These are phyloP conservation scores for Trichoderma koningiopsis DNA, from an alignment of 2,329 filamentous ascomycete species.

Conservation along the genomic window DNA sequence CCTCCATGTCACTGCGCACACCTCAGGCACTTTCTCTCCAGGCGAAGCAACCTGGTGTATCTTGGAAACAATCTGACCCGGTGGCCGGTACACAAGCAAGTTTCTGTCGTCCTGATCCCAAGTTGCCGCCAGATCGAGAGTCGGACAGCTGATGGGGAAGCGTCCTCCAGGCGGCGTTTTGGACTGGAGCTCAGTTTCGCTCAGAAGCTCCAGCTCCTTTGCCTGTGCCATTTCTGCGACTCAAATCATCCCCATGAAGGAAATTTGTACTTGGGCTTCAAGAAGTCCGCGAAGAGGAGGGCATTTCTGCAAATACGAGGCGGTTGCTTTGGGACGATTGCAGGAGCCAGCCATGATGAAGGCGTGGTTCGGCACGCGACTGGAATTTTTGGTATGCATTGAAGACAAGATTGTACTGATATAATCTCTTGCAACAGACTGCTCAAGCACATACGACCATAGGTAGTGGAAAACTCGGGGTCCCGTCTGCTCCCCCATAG, in stretches of 20 bases:
- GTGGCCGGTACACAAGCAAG: constrained; percentile 76
- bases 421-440: not conserved
- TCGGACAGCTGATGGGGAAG: constrained; percentile 75
- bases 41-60: constrained; percentile 49
- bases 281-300: not conserved
- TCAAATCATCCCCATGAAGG: not conserved
- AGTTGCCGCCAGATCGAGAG: constrained; percentile 79
- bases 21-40: constrained; percentile 45
- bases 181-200: constrained; percentile 60
- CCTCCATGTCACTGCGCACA: constrained; percentile 64
- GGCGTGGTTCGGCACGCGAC: not conserved
- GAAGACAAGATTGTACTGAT: not conserved
- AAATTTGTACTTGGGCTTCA: no score
- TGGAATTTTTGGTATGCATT: not conserved
- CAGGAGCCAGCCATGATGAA: not conserved
- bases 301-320: not conserved
- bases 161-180: constrained; percentile 51
- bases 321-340: not conserved
- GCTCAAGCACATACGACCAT: constrained; percentile 20
- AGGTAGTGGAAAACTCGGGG: constrained; percentile 24
- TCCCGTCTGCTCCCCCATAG: constrained; percentile 24
- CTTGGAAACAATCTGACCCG: constrained; percentile 66
- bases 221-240: constrained; percentile 33
- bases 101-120: constrained; percentile 66
- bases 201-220: constrained; percentile 49